phyloP scores from a whole-genome alignment of 495 filamentous ascomycete genomes.

The Penicillium cataractarum region DNA sequence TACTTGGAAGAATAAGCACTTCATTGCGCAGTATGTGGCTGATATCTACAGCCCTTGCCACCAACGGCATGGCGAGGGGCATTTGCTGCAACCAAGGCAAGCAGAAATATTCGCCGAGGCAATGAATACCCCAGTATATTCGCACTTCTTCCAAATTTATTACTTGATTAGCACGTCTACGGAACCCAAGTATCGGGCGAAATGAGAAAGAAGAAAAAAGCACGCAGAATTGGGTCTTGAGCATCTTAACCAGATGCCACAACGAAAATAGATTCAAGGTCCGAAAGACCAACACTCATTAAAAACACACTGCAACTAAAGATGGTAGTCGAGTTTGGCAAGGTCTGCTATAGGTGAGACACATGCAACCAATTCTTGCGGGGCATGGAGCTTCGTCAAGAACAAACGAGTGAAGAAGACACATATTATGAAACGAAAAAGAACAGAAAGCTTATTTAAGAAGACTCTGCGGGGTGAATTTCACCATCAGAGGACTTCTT shows the following conservation, averaged over 20 bases:
- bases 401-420: slow-evolving; percentile 11
- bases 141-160: no score
- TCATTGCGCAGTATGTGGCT: background rate
- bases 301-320: background rate
- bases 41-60: background rate
- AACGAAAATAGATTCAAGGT: background rate
- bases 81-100: background rate
- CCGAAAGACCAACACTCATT: background rate
- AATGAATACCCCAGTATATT: no score
- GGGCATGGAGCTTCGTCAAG: slow-evolving; percentile 8
- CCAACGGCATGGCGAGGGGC: background rate
- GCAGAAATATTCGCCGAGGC: background rate
- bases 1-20: background rate
- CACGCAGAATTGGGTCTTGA: background rate
- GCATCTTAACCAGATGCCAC: slow-evolving; percentile 1
- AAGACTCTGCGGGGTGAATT: slow-evolving; percentile 11
- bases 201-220: background rate
- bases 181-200: background rate
- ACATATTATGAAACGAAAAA: slow-evolving; percentile 13
- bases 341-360: background rate
- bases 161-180: no score
- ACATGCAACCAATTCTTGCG: slow-evolving; percentile 10
- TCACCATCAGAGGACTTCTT: slow-evolving; percentile 38
- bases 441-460: slow-evolving; percentile 2
- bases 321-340: background rate